Percentiles rank a stretch among this genome's conserved stretches.
Conservation (phyloP, 495 filamentous ascomycete genomes). For the Podospora anserina region DNA sequence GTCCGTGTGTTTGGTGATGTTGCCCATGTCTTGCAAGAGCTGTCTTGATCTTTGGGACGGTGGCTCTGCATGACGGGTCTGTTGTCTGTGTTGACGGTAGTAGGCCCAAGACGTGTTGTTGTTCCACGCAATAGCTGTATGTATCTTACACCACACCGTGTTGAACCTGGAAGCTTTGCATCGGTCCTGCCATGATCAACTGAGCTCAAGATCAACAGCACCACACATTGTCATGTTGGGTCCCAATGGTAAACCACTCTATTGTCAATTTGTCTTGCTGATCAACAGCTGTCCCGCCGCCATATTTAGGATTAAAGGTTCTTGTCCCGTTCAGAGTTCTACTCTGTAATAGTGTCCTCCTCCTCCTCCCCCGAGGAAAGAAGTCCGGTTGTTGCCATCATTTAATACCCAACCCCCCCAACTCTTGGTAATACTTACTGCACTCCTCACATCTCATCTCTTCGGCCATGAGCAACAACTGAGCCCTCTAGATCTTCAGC, state of each 20-base stretch:
- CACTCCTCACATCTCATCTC: not conserved
- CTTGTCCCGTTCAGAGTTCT: not conserved
- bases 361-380: not conserved
- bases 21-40: too few species aligned
- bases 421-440: not conserved
- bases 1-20: not conserved
- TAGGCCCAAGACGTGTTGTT: too few species aligned
- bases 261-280: not conserved
- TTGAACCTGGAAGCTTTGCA: too few species aligned
- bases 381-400: not conserved
- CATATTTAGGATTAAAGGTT: not conserved
- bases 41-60: too few species aligned
- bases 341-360: not conserved
- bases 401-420: not conserved
- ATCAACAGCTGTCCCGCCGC: not conserved
- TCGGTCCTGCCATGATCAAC: too few species aligned
- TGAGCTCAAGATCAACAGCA: not conserved
- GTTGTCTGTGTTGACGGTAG: too few species aligned
- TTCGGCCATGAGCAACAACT: conserved; percentile 3
- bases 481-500: conserved; percentile 36
- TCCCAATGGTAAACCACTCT: not conserved
- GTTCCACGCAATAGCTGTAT: too few species aligned
- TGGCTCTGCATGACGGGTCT: too few species aligned
- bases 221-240: not conserved
- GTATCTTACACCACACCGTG: too few species aligned